phyloP scores from a whole-genome alignment of 208 protist genomes.

The Trypanosoma melophagium region DNA sequence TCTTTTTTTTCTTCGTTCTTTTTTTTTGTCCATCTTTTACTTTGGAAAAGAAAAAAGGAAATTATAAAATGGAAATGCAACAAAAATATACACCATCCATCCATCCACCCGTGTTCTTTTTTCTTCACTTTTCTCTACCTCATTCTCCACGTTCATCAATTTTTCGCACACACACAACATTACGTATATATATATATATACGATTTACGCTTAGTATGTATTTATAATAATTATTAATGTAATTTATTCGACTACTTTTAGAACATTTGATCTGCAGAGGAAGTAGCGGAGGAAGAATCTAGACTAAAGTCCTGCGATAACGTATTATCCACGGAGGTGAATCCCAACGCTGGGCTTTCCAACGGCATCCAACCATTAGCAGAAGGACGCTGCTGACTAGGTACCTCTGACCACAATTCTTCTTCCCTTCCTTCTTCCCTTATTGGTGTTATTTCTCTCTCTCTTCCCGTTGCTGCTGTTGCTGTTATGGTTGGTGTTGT shows the following conservation, averaged over 20 bases:
- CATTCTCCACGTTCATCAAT: background rate
- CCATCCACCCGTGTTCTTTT: background rate
- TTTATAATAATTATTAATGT: background rate
- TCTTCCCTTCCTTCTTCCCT: background rate
- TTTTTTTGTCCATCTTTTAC: background rate
- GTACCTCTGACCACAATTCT: no score
- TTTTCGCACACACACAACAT: background rate
- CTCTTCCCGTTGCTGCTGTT: background rate
- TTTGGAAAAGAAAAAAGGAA: no score
- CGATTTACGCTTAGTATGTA: background rate
- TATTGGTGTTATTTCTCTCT: background rate
- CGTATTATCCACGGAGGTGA: slow-evolving; percentile 54
- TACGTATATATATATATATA: no score
- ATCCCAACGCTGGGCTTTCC: slow-evolving; percentile 49
- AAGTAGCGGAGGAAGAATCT: slow-evolving; percentile 47
- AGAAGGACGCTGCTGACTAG: no score
- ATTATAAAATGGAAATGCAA: background rate
- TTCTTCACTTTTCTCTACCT: background rate
- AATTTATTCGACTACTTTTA: slow-evolving; percentile 4
- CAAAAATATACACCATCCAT: background rate
- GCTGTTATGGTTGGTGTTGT: background rate
- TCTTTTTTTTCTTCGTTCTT: background rate
- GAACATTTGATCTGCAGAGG: slow-evolving; percentile 42
- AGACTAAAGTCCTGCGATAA: slow-evolving; percentile 67
- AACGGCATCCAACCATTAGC: slow-evolving; percentile 14